Evolutionary conservation across 2,329 filamentous ascomycete species (phyloP), one percentile per base, ranked within the genome.

Genomic region (Verticillium nubilum): DNA sequence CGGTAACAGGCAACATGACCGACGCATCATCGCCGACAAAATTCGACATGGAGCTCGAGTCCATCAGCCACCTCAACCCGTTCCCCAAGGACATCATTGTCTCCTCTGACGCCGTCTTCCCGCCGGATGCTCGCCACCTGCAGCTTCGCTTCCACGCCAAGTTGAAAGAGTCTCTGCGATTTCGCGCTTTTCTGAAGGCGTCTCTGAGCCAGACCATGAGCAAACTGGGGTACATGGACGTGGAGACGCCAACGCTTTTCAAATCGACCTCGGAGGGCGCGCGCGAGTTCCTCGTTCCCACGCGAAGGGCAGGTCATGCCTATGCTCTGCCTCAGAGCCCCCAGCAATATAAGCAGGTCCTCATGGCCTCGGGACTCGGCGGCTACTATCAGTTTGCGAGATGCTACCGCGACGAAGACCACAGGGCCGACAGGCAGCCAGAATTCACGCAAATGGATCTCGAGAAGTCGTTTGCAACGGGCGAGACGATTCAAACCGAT

Each of bases 391-490:
- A 99, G 68, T 92, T 97, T 75, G 96, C 95, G 1, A 88, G 87
- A 64, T 99, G 95, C 70, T 99, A 97, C 74, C 87, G 95, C 15
- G 96, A 99, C 69, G 95, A 99, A 70, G 96, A 98, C 72, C 79
- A 95, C 35, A 84, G 95, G 23, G 91, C 94, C 1, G 96, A 99
- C 72, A 83, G 95, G 47, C 95, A 99, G 70, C 96, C 95, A 0
- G 95, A 99, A 70, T 99, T 99, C 69, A 97, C 95, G 1, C 92
- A 96, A 79, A 89, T 97, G 57, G 95, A 99, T 83, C 74, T 99
- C 66, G 95, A 99, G 72, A 95, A 96, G 89, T 86, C 90, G 0
- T 99, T 97, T 75, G 87, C 89, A 0, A 86, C 79, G 5, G 89
- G 88, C 6, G 73, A 86, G 54, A 82, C 89, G 64, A 88, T 96